Percentiles rank a stretch among this genome's conserved stretches.
Evolutionary conservation across 2,329 filamentous ascomycete species (phyloP).

Genomic region (Xylariaceae sp.): DNA sequence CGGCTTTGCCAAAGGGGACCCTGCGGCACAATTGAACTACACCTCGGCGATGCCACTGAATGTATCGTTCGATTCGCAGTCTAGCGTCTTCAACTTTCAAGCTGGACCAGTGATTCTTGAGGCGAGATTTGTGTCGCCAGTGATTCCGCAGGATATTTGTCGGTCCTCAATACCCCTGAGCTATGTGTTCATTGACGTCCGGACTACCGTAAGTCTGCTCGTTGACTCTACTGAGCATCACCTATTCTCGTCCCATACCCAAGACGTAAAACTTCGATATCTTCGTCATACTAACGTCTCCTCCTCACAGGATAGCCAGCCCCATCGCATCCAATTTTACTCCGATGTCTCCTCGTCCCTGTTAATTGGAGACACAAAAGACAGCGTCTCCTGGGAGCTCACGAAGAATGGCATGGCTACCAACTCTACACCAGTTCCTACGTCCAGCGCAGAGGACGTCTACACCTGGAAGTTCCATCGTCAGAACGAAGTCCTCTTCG

Average conservation of each 20-base stretch:
- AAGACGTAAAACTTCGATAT: not conserved
- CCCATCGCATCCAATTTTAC: constrained; percentile 58
- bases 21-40: constrained; percentile 32
- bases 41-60: constrained; percentile 36
- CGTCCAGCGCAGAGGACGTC: constrained; percentile 52
- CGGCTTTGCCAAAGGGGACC: constrained; percentile 40
- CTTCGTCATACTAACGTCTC: not conserved
- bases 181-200: constrained; percentile 65
- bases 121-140: constrained; percentile 62
- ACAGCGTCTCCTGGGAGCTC: constrained; percentile 62
- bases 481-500: constrained; percentile 66
- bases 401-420: constrained; percentile 26
- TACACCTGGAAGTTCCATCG: constrained; percentile 55
- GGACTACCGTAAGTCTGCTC: constrained; percentile 39
- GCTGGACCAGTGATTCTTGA: constrained; percentile 34
- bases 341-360: constrained; percentile 68
- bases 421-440: not conserved
- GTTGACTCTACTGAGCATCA: no score
- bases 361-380: constrained; percentile 67
- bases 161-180: constrained; percentile 74
- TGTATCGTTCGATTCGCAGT: constrained; percentile 42
- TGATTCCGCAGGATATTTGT: constrained; percentile 72
- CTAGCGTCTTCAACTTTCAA: constrained; percentile 43
- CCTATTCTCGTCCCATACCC: no score
- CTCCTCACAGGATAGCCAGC: constrained; percentile 24